Conservation (phyloP, 1,284 basidiomycete genomes). For the Fomitopsis palustris region DNA sequence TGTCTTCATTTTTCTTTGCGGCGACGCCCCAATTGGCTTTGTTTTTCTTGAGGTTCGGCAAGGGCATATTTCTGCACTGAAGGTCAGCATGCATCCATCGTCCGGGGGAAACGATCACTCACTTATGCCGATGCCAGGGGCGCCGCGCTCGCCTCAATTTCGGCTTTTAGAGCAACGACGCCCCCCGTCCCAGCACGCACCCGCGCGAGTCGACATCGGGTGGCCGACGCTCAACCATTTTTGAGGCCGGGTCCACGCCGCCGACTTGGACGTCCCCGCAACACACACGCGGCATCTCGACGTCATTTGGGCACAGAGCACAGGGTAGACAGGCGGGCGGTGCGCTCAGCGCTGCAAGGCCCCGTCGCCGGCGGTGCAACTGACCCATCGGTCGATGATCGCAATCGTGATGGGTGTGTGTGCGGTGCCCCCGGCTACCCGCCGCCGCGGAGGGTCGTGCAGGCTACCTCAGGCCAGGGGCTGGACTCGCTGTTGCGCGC, state of each 20-base stretch:
- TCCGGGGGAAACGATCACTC: not conserved
- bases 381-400: too few relatives aligned
- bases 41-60: not conserved
- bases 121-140: not conserved
- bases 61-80: not conserved
- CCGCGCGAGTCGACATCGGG: not conserved
- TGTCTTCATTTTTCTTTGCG: not conserved
- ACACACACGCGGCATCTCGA: too few relatives aligned
- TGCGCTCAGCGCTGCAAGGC: not conserved
- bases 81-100: not conserved
- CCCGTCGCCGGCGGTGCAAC: not conserved
- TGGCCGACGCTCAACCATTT: too few relatives aligned
- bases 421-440: not conserved
- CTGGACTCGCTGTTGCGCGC: not conserved
- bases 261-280: not conserved
- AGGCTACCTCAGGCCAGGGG: not conserved
- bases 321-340: not conserved
- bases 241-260: not conserved
- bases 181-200: not conserved
- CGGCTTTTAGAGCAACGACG: not conserved
- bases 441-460: not conserved
- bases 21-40: not conserved
- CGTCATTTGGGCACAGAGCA: too few relatives aligned
- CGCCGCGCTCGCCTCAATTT: not conserved
- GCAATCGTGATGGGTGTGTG: not conserved